Conservation (phyloP, 108 stramenopile species). For the Stephanodiscus triporus region DNA sequence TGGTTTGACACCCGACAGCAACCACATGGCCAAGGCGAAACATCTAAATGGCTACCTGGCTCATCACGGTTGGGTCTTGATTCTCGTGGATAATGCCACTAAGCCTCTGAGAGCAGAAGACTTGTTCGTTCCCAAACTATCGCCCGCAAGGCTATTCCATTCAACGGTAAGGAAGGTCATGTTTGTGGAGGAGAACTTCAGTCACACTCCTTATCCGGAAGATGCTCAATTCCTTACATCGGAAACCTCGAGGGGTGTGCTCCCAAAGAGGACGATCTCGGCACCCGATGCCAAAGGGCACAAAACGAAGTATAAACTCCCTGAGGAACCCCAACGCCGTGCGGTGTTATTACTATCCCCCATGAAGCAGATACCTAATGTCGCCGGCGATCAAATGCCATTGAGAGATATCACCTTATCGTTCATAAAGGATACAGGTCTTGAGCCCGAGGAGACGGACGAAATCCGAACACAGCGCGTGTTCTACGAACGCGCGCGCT, state of each 20-base stretch:
- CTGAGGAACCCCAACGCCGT: conserved; percentile 63
- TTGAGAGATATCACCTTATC: conserved; percentile 59
- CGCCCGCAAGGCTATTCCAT: conserved; percentile 70
- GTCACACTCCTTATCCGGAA: conserved; percentile 59
- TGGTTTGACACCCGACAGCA: conserved; percentile 44
- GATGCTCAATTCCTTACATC: conserved; percentile 72
- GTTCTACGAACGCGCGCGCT: conserved; percentile 67
- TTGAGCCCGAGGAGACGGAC: conserved; percentile 40
- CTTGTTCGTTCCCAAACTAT: conserved; percentile 62
- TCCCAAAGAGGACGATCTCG: conserved; percentile 32
- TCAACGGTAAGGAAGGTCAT: conserved; percentile 59
- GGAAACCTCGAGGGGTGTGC: conserved; percentile 50
- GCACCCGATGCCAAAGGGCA: conserved; percentile 51
- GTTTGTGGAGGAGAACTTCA: conserved; percentile 70
- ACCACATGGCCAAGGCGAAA: conserved; percentile 23
- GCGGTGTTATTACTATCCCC: conserved; percentile 60
- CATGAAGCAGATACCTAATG: conserved; percentile 35
- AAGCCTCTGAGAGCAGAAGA: conserved; percentile 49
- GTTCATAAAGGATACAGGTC: conserved; percentile 68
- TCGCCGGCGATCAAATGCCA: conserved; percentile 44
- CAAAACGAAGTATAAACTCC: conserved; percentile 62
- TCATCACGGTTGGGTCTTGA: conserved; percentile 48
- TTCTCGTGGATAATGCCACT: conserved; percentile 34
- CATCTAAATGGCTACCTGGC: conserved; percentile 71
- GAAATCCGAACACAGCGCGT: conserved; percentile 60